These are phyloP conservation scores for Cadophora gregata DNA, from an alignment of 2,329 filamentous ascomycete species.

Conservation along the genomic window DNA sequence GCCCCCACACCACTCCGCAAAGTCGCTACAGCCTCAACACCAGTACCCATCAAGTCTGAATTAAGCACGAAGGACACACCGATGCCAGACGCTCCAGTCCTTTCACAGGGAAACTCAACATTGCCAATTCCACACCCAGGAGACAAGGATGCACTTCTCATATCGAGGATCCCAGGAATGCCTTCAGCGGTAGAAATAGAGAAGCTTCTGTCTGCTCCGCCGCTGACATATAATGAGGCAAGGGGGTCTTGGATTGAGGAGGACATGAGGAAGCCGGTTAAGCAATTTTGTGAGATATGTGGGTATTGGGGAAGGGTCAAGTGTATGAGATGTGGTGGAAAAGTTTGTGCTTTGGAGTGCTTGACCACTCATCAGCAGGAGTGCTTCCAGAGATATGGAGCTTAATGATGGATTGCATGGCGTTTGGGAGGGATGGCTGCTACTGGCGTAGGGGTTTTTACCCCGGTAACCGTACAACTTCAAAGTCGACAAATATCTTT, in stretches of 20 bases:
- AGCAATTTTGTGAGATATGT: slow-evolving; percentile 78
- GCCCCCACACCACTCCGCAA: slow-evolving; percentile 32
- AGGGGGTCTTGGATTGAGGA: slow-evolving; percentile 53
- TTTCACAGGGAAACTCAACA: slow-evolving; percentile 21
- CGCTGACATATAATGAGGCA: slow-evolving; percentile 72
- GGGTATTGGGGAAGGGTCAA: slow-evolving; percentile 81
- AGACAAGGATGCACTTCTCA: slow-evolving; percentile 64
- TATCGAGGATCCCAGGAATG: slow-evolving; percentile 61
- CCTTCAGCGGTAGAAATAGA: slow-evolving; percentile 68
- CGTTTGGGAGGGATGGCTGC: not conserved
- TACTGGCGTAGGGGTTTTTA: not conserved
- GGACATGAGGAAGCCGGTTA: slow-evolving; percentile 57
- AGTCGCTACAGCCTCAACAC: slow-evolving; percentile 27
- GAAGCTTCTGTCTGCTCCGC: slow-evolving; percentile 65
- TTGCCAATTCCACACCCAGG: slow-evolving; percentile 49
- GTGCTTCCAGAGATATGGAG: slow-evolving; percentile 69
- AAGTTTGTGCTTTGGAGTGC: slow-evolving; percentile 79
- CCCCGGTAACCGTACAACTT: not conserved
- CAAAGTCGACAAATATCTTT: not conserved
- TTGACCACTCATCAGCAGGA: slow-evolving; percentile 75
- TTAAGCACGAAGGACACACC: slow-evolving; percentile 31
- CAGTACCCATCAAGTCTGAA: slow-evolving; percentile 41
- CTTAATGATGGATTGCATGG: slow-evolving; percentile 28
- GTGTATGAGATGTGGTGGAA: slow-evolving; percentile 79
- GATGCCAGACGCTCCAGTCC: slow-evolving; percentile 49